Evolutionary conservation across 768 basidiomycete genomes (phyloP), one percentile per base, ranked within the genome.

Genomic region (Mycena filopes): DNA sequence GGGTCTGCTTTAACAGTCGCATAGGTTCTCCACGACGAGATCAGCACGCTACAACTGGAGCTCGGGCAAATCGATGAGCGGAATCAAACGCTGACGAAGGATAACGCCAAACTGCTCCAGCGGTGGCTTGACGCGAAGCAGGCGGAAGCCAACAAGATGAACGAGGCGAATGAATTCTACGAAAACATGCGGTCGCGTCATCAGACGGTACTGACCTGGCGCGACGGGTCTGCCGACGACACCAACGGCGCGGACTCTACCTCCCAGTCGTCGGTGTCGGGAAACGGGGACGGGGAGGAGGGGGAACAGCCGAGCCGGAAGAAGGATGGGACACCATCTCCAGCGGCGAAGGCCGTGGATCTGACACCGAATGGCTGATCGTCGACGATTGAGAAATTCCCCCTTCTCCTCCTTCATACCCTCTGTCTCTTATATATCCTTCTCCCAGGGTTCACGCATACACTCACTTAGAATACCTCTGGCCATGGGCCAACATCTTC

Each of bases 101-200:
- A 99, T 77, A 99, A 99, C 71, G 96, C 96, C 26, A 92, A 94
- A 72, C 87, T 99, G 28, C 84, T 99, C 1, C 95, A 98, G 75
- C 91, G 97, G 20, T 99, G 98, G 97, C 84, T 99, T 11, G 98
- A 99, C 72, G 90, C 92, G 68, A 98, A 98, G 79, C 95, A 98
- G 75, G 80, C 84, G 15, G 96, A 96, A 72, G 97, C 92, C 11
- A 95, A 96, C 77, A 90, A 89, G 79, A 93, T 99, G 93, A 98
- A 99, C 78, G 93, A 93, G 71, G 94, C 92, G 16, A 94, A 95
- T 75, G 84, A 92, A 60, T 93, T 94, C 76, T 95, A 95, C 72
- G 93, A 95, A 75, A 89, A 91, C 70, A 90, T 95, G 89, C 89
- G 90, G 60, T 89, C 91, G 36, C 86, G 85, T 65, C 89, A 89